Conservation (phyloP, 2,329 filamentous ascomycete species). For the Tolypocladium endophyticum region DNA sequence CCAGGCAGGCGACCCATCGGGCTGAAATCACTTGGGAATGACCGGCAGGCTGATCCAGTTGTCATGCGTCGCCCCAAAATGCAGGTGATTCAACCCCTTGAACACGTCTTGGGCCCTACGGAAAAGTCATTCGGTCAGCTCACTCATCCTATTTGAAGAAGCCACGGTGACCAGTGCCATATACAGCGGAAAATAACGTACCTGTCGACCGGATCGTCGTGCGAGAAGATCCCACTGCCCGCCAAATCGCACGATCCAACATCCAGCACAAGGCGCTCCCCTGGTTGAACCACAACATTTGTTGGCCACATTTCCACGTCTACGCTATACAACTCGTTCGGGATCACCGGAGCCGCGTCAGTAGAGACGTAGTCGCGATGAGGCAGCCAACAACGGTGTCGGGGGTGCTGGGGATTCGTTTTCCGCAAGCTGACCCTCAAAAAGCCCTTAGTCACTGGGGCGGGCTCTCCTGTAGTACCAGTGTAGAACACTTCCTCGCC, state of each 20-base stretch:
- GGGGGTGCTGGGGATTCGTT: slow-evolving; percentile 34
- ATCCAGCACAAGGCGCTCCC: neutral
- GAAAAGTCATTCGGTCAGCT: neutral
- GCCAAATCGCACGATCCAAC: neutral
- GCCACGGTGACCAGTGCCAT: neutral
- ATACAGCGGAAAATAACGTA: neutral
- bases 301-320: slow-evolving; percentile 58
- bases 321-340: slow-evolving; percentile 45
- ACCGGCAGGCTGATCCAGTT: neutral
- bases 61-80: neutral
- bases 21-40: neutral
- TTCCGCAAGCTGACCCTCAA: slow-evolving; percentile 47
- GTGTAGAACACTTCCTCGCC: slow-evolving; percentile 54
- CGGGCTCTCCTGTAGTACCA: slow-evolving; percentile 52
- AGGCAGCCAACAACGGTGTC: slow-evolving; percentile 28
- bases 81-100: neutral
- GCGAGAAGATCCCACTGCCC: neutral
- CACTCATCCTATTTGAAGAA: neutral
- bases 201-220: neutral
- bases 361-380: slow-evolving; percentile 44
- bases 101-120: neutral
- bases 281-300: slow-evolving; percentile 29
- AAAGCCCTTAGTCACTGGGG: slow-evolving; percentile 56
- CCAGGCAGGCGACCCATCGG: too few species aligned
- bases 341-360: slow-evolving; percentile 43